Evolutionary conservation across 2,329 filamentous ascomycete genomes (phyloP), one percentile per base, ranked within the genome.

Genomic region (Sclerotinia glacialis): DNA sequence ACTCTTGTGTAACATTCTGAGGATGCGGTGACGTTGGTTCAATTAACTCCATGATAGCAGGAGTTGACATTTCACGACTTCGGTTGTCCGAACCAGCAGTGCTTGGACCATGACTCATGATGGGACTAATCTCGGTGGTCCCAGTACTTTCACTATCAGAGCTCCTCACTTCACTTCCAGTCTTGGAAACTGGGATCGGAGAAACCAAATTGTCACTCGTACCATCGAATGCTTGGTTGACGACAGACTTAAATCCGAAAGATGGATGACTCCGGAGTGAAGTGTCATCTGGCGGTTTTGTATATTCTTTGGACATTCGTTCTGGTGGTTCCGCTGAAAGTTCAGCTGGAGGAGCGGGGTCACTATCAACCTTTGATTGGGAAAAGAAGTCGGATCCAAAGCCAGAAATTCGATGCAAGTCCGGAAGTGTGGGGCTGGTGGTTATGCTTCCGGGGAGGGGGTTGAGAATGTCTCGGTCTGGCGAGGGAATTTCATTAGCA

Each of bases 171-270:
- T 78, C 82, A 64, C 79, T 80, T n/a, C 76, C 77, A 65, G 78
- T 77, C 46, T 78, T 78, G 26, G 83, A 83, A 52, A 81, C 76
- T 12, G 83, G 83, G 3, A 83, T 83, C 12, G 81, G 79, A 4
- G 85, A 84, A 52, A 82, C 78, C 7, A 75, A 75, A 8, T 80
- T 80, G 47, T 85, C 84, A 68, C 86, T 82, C 9, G 60, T 79
- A 55, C 82, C 80, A 72, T 89, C 86, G 72, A 90, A 90, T 21
- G 87, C 87, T 74, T 88, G 84, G 71, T 89, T 80, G 5, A 90
- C 87, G 18, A 85, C 83, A 1, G 85, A 84, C 46, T 78, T 78
- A 72, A 86, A 86, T n/a, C 85, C 84, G 23, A 81, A 69, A 2
- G 84, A 85, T 4, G 81, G 79, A 68, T 84, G 81, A 69, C 83